Percentiles rank a stretch among this genome's conserved stretches.
Conservation (phyloP, 2,329 filamentous ascomycete genomes). For the Calonectria pteridis region DNA sequence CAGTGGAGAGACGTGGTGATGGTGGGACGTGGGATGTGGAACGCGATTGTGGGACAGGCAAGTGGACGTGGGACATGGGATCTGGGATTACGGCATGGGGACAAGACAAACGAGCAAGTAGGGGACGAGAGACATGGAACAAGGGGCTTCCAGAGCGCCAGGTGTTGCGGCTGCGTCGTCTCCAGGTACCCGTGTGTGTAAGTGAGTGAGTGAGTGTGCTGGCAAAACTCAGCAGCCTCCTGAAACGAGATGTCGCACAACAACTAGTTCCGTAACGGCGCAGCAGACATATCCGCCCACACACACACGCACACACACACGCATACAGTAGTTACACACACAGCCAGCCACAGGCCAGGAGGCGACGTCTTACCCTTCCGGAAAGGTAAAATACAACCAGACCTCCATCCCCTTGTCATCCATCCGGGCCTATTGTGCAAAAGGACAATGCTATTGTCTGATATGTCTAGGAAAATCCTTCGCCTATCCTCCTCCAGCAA, state of each 20-base stretch:
- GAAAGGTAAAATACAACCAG: background rate
- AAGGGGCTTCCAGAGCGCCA: constrained; percentile 16
- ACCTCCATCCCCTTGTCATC: background rate
- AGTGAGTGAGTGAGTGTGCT: constrained; percentile 21
- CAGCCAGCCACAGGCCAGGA: constrained; percentile 3
- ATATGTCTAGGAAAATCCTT: background rate
- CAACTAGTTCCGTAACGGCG: constrained; percentile 15
- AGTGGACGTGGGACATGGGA: constrained; percentile 12
- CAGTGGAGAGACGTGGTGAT: constrained; percentile 10
- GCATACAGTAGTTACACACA: background rate
- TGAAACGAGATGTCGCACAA: constrained; percentile 38
- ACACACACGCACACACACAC: background rate
- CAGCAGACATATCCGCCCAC: constrained; percentile 16
- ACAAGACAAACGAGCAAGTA: constrained; percentile 12
- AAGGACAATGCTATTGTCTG: background rate
- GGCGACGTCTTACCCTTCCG: background rate
- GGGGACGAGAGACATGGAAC: constrained; percentile 20
- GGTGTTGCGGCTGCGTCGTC: constrained; percentile 15
- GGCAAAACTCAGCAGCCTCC: constrained; percentile 26
- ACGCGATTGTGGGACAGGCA: constrained; percentile 2
- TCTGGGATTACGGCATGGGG: constrained; percentile 10
- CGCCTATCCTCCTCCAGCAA: background rate
- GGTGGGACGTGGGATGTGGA: constrained; percentile 16
- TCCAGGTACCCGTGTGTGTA: constrained; percentile 20
- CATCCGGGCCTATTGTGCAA: background rate